These are phyloP conservation scores for Neurospora sp. DNA, from an alignment of 2,329 filamentous ascomycete genomes.

Conservation along the genomic window DNA sequence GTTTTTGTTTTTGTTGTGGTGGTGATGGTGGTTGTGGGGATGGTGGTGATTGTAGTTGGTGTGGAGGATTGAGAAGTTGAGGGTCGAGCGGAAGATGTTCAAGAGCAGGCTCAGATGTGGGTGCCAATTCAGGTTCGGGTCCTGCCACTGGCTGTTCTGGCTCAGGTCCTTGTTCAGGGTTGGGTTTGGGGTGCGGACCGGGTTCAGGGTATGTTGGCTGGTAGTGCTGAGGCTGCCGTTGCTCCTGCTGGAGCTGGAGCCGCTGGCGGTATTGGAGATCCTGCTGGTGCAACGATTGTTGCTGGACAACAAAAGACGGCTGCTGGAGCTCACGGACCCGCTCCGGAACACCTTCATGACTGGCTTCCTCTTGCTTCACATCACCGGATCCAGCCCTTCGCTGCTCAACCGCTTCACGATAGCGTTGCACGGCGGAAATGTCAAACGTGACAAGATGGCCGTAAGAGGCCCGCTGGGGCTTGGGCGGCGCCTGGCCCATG, in stretches of 20 bases:
- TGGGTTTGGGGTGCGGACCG: conserved; percentile 3
- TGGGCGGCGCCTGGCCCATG: conserved; percentile 31
- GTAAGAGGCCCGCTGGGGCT: conserved; percentile 41
- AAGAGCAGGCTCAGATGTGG: conserved; percentile 1
- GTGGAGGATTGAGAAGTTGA: not conserved
- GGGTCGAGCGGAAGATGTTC: not conserved
- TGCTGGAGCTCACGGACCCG: not conserved
- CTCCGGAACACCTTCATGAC: conserved; percentile 1
- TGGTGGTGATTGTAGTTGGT: not conserved
- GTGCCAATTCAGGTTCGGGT: conserved; percentile 6
- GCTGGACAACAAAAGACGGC: not conserved
- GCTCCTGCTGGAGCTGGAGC: not conserved
- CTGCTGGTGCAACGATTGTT: not conserved
- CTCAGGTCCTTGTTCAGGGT: conserved; percentile 8
- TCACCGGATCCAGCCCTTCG: conserved; percentile 3
- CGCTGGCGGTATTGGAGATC: not conserved
- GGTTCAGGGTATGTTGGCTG: conserved; percentile 4
- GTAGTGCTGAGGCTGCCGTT: not conserved
- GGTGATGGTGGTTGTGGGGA: not conserved
- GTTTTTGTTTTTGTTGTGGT: conserved; percentile 1
- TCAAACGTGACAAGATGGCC: conserved; percentile 34
- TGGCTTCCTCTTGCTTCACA: conserved; percentile 2
- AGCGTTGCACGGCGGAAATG: conserved; percentile 20
- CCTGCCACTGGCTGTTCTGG: conserved; percentile 3
- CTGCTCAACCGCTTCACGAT: conserved; percentile 4